Conservation (phyloP, 148 eudicot genomes). For the Vaccinium darrowii region DNA sequence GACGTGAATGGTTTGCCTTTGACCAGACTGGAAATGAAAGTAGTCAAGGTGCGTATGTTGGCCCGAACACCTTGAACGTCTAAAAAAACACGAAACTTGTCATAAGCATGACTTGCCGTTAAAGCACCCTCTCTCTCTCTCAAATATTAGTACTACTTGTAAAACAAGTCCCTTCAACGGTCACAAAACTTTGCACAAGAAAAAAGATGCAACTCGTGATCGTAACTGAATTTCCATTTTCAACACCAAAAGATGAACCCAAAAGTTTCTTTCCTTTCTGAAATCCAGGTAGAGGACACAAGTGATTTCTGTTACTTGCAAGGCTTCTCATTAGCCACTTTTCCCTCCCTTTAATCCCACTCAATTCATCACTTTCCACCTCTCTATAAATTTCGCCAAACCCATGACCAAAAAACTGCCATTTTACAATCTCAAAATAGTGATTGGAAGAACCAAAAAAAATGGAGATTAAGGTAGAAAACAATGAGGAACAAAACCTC, state of each 20-base stretch:
- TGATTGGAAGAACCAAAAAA: background rate
- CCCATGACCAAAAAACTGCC: background rate
- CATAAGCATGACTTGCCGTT: too few relatives aligned
- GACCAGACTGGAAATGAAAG: too few relatives aligned
- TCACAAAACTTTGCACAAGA: background rate
- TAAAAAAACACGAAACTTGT: too few relatives aligned
- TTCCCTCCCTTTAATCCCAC: constrained; percentile 39
- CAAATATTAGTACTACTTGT: background rate
- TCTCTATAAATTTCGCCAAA: constrained; percentile 13
- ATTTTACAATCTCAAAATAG: background rate
- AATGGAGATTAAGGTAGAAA: constrained; percentile 36
- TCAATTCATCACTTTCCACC: constrained; percentile 18
- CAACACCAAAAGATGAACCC: constrained; percentile 7
- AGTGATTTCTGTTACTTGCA: constrained; percentile 51
- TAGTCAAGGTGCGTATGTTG: too few relatives aligned
- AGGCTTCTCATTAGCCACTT: constrained; percentile 35
- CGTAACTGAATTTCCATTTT: background rate
- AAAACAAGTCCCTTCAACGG: background rate
- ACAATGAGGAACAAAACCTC: constrained; percentile 29
- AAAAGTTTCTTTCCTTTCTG: background rate
- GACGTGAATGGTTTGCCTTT: too few relatives aligned
- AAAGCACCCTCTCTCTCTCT: background rate
- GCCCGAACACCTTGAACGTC: too few relatives aligned
- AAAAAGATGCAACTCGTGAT: background rate
- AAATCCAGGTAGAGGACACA: constrained; percentile 8